These are phyloP conservation scores for Sherardia arvensis DNA, from an alignment of 257 asterid species.

Conservation along the genomic window DNA sequence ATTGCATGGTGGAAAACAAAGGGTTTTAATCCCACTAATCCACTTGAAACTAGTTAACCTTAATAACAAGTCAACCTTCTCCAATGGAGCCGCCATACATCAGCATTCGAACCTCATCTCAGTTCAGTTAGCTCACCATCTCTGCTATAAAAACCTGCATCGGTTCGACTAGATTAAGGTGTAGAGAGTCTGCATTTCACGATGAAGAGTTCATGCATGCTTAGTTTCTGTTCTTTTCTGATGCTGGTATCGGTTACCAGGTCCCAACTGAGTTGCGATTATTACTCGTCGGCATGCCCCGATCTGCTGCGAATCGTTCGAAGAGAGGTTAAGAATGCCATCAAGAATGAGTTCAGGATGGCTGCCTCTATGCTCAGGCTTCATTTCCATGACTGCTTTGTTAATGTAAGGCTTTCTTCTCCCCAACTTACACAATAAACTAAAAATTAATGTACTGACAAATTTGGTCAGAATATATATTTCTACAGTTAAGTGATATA, in stretches of 20 bases:
- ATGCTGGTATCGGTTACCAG: conserved; percentile 32
- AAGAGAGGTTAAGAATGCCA: conserved; percentile 44
- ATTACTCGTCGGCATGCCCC: conserved; percentile 50
- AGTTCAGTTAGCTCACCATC: background rate
- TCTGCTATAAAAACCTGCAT: conserved; percentile 13
- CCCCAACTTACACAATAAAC: no score
- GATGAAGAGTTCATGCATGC: conserved; percentile 24
- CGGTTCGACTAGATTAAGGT: background rate
- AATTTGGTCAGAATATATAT: no score
- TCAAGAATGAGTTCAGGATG: conserved; percentile 67
- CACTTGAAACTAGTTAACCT: conserved; percentile 2
- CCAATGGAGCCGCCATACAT: conserved; percentile 27
- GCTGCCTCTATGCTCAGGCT: conserved; percentile 80
- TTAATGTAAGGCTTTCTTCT: conserved; percentile 36
- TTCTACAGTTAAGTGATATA: no score
- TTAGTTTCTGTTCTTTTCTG: conserved; percentile 6
- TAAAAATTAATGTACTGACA: background rate
- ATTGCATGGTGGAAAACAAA: background rate
- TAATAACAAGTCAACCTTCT: background rate
- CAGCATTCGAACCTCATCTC: conserved; percentile 12
- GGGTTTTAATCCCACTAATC: background rate
- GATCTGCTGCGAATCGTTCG: conserved; percentile 38
- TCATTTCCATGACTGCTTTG: conserved; percentile 79
- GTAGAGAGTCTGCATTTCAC: background rate
- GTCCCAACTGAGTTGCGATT: conserved; percentile 46